These are phyloP conservation scores for Fusarium dimerum DNA, from an alignment of 2,329 filamentous ascomycete species.

Conservation along the genomic window DNA sequence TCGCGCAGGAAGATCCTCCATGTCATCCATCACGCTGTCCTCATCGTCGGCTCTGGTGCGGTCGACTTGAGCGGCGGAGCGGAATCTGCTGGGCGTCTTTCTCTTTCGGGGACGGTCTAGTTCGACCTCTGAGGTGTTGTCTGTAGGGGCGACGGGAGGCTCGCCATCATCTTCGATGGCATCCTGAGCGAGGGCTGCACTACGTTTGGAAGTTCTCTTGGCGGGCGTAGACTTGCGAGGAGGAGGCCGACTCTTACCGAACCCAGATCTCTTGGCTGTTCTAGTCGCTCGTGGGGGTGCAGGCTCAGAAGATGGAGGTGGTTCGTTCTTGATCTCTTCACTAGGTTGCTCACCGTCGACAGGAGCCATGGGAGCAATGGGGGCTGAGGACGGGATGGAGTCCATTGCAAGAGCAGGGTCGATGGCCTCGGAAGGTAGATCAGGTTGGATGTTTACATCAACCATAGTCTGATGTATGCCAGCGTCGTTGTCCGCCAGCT, in stretches of 20 bases:
- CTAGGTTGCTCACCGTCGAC: constrained; percentile 9
- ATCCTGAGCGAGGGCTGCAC: constrained; percentile 29
- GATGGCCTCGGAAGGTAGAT: constrained; percentile 33
- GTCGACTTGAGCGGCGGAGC: constrained; percentile 16
- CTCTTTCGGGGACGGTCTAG: constrained; percentile 27
- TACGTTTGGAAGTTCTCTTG: constrained; percentile 25
- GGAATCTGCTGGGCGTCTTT: constrained; percentile 33
- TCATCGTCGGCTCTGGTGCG: constrained; percentile 22
- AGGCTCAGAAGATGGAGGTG: constrained; percentile 22
- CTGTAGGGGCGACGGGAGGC: constrained; percentile 10
- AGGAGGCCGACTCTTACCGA: constrained; percentile 26
- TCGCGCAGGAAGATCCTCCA: constrained; percentile 45
- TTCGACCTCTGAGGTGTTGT: constrained; percentile 29
- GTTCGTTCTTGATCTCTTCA: constrained; percentile 23
- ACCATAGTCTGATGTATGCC: constrained; percentile 11
- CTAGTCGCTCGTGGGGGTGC: constrained; percentile 28
- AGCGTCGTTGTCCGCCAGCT: constrained; percentile 7
- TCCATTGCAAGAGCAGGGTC: constrained; percentile 18
- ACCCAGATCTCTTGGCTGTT: constrained; percentile 25
- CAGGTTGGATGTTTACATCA: constrained; percentile 27
- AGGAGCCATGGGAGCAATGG: constrained; percentile 6
- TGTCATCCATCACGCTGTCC: constrained; percentile 44
- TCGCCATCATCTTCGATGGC: constrained; percentile 33
- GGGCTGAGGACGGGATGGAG: constrained; percentile 14
- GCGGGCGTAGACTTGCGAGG: constrained; percentile 25